Evolutionary conservation across 2,329 filamentous ascomycete genomes (phyloP), one percentile per base, ranked within the genome.

Genomic region (Cladobotryum protrusum): DNA sequence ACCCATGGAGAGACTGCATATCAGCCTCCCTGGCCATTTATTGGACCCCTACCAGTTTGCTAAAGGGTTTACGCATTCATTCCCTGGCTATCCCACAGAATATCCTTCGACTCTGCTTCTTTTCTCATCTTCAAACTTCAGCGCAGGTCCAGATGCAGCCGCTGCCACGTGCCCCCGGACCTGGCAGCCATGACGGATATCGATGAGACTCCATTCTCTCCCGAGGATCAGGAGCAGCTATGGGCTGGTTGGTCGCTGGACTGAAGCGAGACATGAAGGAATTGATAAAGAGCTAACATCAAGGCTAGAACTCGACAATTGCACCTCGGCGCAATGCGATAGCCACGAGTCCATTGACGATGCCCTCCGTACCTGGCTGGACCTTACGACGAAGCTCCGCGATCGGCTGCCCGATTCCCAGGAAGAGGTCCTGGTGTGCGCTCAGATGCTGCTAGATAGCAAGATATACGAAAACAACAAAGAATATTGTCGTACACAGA

Each of bases 401-500:
- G 85, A 86, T 65, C 82, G 85, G 57, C 88, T 86, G 65, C 77
- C 89, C 55, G 75, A 81, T 51, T 84, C 82, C 58, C 87, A 95
- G 59, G 83, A 91, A 62, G 88, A 95, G 61, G 76, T 96, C 51
- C 83, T 84, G 19, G 81, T 77, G 59, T 97, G 91, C 72, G 86
- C 87, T 52, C 86, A 88, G 66, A 82, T 82, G 66, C 78, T 99
- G 35, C 75, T 95, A 51, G 76, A 85, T 47, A 90, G 90, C 64
- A 72, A 73, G 15, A 74, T 97, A 41, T 99, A 95, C 67, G 69
- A 72, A 20, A 69, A 76, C 13, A 85, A 96, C 66, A 79, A 82
- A 57, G 85, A 89, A 50, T 97, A 99, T 69, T 87, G 97, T 55
- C 87, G 92, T 55, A 87, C 82, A 41, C 93, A 97, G 72, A 89